A percentile compares a stretch with the other conserved stretches of the same genome.
Evolutionary conservation across 169 alveolate species (phyloP).

Genomic region (Babesia ovis): DNA sequence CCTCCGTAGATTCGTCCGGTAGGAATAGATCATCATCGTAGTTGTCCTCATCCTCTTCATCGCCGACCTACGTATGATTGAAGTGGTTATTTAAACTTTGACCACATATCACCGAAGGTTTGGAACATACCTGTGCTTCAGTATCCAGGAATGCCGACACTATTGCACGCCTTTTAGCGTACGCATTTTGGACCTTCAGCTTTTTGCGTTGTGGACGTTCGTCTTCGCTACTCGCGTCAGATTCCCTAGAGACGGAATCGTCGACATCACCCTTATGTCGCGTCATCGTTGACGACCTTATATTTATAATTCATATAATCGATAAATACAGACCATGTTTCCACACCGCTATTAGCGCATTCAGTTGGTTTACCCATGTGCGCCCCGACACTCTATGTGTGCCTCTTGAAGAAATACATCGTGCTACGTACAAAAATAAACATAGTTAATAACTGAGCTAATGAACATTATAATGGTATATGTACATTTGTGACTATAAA

Average conservation of each 20-base stretch:
- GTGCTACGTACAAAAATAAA: too few species aligned
- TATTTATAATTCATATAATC: neutral
- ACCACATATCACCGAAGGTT: neutral
- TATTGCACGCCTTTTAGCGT: slow-evolving; percentile 50
- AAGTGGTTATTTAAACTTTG: slow-evolving; percentile 2
- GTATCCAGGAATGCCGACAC: slow-evolving; percentile 83
- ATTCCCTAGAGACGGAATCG: neutral
- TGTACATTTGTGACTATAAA: neutral
- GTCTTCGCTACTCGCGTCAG: slow-evolving; percentile 25
- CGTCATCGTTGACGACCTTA: slow-evolving; percentile 3
- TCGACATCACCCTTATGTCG: slow-evolving; percentile 18
- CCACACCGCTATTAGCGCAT: too few species aligned
- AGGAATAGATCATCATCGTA: slow-evolving; percentile 69
- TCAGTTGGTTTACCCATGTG: too few species aligned
- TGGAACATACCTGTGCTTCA: slow-evolving; percentile 81
- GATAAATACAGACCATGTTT: too few species aligned
- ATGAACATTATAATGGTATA: neutral
- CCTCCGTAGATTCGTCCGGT: slow-evolving; percentile 71
- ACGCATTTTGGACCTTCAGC: slow-evolving; percentile 33
- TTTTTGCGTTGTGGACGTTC: slow-evolving; percentile 39
- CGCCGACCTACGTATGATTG: slow-evolving; percentile 76
- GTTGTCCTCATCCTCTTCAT: slow-evolving; percentile 80
- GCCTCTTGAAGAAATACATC: too few species aligned
- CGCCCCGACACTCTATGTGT: too few species aligned
- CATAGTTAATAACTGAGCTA: too few species aligned